These are phyloP conservation scores for Nymphaea thermarum DNA, from an alignment of 164 flowering plant species.

Conservation along the genomic window DNA sequence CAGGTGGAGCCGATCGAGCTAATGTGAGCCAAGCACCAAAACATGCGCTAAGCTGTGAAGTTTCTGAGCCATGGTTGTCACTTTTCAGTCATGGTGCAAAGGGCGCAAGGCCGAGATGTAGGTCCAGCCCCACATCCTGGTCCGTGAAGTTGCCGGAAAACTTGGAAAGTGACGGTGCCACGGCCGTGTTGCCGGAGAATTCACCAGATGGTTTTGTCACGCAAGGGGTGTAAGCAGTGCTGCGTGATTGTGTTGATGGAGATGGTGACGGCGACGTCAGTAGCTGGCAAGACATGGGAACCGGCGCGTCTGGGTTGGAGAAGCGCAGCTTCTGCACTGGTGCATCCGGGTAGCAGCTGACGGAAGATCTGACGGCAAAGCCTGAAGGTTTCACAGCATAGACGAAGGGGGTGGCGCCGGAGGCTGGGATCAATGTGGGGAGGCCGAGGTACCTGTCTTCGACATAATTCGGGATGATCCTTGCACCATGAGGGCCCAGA, in stretches of 20 bases:
- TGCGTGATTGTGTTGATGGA: not conserved
- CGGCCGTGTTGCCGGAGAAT: not conserved
- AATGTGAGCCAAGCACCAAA: not conserved
- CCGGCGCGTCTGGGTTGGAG: not conserved
- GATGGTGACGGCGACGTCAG: conserved; percentile 7
- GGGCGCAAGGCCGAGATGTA: conserved; percentile 87
- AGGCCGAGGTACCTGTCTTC: not conserved
- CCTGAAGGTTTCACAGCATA: not conserved
- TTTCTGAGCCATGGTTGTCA: not conserved
- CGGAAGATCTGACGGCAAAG: conserved; percentile 11
- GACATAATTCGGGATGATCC: not conserved
- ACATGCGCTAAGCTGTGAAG: not conserved
- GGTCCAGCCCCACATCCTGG: conserved; percentile 56
- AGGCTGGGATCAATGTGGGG: not conserved
- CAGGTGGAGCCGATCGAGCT: not conserved
- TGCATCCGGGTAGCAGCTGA: conserved; percentile 9
- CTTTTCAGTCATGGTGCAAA: conserved; percentile 34
- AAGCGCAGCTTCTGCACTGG: conserved; percentile 5
- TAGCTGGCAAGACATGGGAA: not conserved
- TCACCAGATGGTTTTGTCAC: not conserved
- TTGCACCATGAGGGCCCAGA: conserved; percentile 1
- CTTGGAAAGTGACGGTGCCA: not conserved
- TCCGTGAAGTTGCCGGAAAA: conserved; percentile 14
- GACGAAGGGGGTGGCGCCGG: not conserved
- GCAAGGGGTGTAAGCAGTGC: conserved; percentile 1